These are phyloP conservation scores for Lactarius sanguifluus DNA, from an alignment of 768 basidiomycete genomes.

Conservation along the genomic window DNA sequence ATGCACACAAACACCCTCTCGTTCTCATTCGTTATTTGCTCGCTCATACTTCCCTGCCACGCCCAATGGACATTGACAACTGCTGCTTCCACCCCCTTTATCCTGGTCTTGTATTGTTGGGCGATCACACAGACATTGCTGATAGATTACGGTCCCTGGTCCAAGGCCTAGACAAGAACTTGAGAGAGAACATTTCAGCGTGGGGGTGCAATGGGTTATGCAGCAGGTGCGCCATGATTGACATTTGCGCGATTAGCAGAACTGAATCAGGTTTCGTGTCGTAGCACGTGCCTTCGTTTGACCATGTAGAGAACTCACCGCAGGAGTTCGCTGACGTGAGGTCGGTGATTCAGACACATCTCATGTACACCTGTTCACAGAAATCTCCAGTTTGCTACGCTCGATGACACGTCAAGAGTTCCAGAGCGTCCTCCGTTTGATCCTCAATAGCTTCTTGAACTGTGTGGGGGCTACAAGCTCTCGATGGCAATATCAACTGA, in stretches of 20 bases:
- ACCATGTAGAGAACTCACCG: slow-evolving; percentile 43
- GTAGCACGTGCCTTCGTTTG: slow-evolving; percentile 62
- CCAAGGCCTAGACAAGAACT: no score
- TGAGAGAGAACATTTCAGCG: no score
- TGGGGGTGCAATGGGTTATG: no score
- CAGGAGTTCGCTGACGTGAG: slow-evolving; percentile 27
- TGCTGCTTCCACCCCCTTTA: no score
- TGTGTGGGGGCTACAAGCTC: slow-evolving; percentile 65
- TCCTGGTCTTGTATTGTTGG: no score
- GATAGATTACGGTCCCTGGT: no score
- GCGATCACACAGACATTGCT: no score
- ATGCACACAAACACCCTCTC: no score
- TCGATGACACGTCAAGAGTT: slow-evolving; percentile 71
- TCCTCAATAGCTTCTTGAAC: slow-evolving; percentile 63
- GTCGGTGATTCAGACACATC: slow-evolving; percentile 4
- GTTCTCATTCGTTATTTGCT: no score
- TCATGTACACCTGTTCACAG: neutral
- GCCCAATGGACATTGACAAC: no score
- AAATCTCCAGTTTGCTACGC: slow-evolving; percentile 48
- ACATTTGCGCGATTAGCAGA: neutral
- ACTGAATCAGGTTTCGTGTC: neutral
- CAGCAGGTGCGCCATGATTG: no score
- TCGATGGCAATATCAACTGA: slow-evolving; percentile 57
- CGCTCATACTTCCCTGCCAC: no score
- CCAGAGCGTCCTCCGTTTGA: slow-evolving; percentile 52